Conservation (phyloP, 352 stramenopile genomes). For the Pythium insidiosum region DNA sequence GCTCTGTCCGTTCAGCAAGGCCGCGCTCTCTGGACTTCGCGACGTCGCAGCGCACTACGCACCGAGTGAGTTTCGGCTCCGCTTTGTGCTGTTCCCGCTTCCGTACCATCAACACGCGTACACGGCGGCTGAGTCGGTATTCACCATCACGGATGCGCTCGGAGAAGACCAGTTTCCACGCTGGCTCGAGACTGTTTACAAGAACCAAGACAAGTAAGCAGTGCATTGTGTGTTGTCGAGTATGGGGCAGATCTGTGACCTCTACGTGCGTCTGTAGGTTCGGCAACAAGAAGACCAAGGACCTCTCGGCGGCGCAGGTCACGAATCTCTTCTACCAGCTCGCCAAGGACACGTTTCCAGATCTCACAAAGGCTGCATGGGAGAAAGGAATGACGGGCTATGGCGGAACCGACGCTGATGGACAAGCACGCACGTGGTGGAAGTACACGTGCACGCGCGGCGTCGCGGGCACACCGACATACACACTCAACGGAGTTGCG, state of each 20-base stretch:
- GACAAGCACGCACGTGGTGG: conserved; percentile 17
- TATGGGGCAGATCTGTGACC: background rate
- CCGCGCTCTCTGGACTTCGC: conserved; percentile 23
- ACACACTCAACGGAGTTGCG: conserved; percentile 28
- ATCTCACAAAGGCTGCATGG: conserved; percentile 19
- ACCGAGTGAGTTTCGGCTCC: conserved; percentile 21
- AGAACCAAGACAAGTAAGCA: conserved; percentile 25
- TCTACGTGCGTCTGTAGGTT: conserved; percentile 7
- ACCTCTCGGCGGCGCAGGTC: conserved; percentile 20
- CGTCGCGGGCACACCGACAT: conserved; percentile 25
- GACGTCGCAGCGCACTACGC: conserved; percentile 20
- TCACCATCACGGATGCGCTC: conserved; percentile 25
- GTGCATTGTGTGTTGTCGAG: background rate
- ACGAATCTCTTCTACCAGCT: conserved; percentile 19
- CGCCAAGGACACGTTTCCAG: conserved; percentile 25
- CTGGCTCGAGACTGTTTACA: conserved; percentile 33
- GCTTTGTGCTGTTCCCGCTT: conserved; percentile 28
- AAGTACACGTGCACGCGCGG: conserved; percentile 32
- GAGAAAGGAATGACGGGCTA: conserved; percentile 23
- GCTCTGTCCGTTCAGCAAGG: conserved; percentile 27
- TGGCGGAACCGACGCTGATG: conserved; percentile 21
- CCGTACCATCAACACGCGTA: conserved; percentile 36
- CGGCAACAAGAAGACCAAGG: conserved; percentile 24
- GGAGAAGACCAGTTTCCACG: conserved; percentile 20
- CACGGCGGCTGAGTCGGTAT: conserved; percentile 20